Percentiles rank a stretch among this genome's conserved stretches.
phyloP scores from a whole-genome alignment of 768 basidiomycete genomes.

The Psilocybe sp. region DNA sequence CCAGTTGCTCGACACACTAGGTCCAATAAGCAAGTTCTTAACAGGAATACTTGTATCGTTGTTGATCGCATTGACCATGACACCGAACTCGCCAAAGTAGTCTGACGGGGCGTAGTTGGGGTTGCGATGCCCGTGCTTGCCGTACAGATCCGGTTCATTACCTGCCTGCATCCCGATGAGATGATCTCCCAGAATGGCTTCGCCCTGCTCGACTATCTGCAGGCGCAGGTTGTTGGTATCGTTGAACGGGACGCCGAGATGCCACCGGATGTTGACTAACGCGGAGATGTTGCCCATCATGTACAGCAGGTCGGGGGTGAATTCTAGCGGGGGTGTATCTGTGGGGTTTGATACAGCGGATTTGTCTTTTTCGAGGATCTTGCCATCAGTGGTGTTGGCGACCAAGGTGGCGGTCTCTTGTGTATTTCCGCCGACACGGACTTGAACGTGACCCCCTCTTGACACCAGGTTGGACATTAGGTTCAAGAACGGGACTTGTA shows the following conservation, averaged over 20 bases:
- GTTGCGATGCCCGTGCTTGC: conserved; percentile 35
- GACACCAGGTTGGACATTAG: conserved; percentile 69
- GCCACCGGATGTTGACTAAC: conserved; percentile 65
- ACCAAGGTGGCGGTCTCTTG: conserved; percentile 66
- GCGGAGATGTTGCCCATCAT: conserved; percentile 62
- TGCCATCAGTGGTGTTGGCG: conserved; percentile 42
- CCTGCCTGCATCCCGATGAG: conserved; percentile 71
- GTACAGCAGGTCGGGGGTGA: conserved; percentile 64
- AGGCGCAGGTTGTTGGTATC: conserved; percentile 54
- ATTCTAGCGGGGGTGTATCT: conserved; percentile 64
- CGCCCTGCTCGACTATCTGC: conserved; percentile 55
- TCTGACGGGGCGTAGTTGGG: conserved; percentile 37
- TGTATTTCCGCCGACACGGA: conserved; percentile 81
- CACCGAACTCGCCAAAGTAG: conserved; percentile 55
- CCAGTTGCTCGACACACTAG: conserved; percentile 49
- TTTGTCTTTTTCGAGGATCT: conserved; percentile 49
- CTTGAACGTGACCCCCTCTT: conserved; percentile 56
- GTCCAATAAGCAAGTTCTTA: conserved; percentile 56
- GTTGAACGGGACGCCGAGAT: conserved; percentile 67
- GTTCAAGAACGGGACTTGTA: conserved; percentile 73
- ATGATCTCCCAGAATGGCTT: conserved; percentile 64
- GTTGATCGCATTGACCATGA: conserved; percentile 41
- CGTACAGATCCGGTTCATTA: conserved; percentile 65
- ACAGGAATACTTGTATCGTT: conserved; percentile 32
- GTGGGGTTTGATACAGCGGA: conserved; percentile 42